Evolutionary conservation across 2,329 filamentous ascomycete species (phyloP).

Genomic region (Epichloe typhina): DNA sequence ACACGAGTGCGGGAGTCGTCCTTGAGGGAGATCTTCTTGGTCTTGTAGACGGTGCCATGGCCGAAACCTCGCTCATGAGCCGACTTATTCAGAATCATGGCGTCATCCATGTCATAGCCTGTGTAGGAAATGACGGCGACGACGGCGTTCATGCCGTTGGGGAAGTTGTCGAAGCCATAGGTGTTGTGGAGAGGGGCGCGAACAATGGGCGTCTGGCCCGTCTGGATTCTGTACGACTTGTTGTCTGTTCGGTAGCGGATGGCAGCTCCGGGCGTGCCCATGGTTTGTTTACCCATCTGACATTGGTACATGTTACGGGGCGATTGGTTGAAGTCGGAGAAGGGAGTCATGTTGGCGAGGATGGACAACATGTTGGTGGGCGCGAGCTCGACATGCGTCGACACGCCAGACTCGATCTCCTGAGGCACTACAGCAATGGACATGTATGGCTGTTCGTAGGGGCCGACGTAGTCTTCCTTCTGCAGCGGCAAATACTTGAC

Average conservation of each 20-base stretch:
- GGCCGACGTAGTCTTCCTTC: slow-evolving; percentile 77
- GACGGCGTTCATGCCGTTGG: slow-evolving; percentile 87
- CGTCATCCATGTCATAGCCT: slow-evolving; percentile 99
- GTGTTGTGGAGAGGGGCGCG: slow-evolving; percentile 86
- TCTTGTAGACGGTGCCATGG: slow-evolving; percentile 95
- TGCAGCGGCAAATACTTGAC: slow-evolving; percentile 85
- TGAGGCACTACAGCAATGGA: slow-evolving; percentile 84
- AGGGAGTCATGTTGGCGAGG: slow-evolving; percentile 95
- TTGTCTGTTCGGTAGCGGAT: slow-evolving; percentile 85
- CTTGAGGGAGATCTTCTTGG: slow-evolving; percentile 77
- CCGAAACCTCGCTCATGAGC: slow-evolving; percentile 92
- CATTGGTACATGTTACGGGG: slow-evolving; percentile 99
- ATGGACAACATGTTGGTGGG: slow-evolving; percentile 97
- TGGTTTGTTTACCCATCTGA: slow-evolving; percentile 99
- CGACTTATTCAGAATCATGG: slow-evolving; percentile 98
- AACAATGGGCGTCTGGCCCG: slow-evolving; percentile 89
- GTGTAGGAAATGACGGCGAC: slow-evolving; percentile 98
- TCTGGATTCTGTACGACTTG: slow-evolving; percentile 90
- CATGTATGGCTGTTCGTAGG: slow-evolving; percentile 97
- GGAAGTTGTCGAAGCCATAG: slow-evolving; percentile 96
- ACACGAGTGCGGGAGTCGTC: slow-evolving; percentile 60
- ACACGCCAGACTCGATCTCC: slow-evolving; percentile 77
- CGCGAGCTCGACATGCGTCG: slow-evolving; percentile 86
- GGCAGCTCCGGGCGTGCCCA: slow-evolving; percentile 88
- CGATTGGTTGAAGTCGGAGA: slow-evolving; percentile 97